These are phyloP conservation scores for Lyophyllum atratum DNA, from an alignment of 768 basidiomycete genomes.

Conservation along the genomic window DNA sequence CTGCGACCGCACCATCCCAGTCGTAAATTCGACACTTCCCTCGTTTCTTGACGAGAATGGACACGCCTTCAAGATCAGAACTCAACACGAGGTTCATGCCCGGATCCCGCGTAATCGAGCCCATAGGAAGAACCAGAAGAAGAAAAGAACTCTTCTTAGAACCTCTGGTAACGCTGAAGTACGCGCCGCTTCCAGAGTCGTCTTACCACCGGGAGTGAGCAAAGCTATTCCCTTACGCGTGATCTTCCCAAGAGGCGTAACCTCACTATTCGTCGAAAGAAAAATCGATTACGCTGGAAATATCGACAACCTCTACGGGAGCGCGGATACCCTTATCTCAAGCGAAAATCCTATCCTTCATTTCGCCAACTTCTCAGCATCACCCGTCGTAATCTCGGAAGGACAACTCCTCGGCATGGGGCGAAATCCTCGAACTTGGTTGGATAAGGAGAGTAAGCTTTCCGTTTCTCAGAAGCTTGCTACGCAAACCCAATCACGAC, in stretches of 20 bases:
- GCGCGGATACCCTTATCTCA: too few relatives aligned
- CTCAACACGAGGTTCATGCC: neutral
- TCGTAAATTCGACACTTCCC: too few relatives aligned
- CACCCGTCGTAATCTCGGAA: too few relatives aligned
- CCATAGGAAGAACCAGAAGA: neutral
- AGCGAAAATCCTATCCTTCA: too few relatives aligned
- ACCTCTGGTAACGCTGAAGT: neutral
- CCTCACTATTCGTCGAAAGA: constrained; percentile 19
- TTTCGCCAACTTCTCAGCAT: too few relatives aligned
- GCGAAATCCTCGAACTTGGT: constrained; percentile 11
- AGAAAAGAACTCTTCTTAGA: neutral
- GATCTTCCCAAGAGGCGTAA: too few relatives aligned
- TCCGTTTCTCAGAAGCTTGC: neutral
- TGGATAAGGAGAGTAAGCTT: constrained; percentile 10
- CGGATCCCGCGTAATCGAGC: neutral
- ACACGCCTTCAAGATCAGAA: neutral
- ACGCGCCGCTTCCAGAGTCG: neutral
- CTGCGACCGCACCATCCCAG: too few relatives aligned
- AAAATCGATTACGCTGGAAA: constrained; percentile 4
- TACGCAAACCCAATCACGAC: neutral
- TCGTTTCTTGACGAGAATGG: too few relatives aligned
- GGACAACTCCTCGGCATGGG: constrained; percentile 18
- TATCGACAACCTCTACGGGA: constrained; percentile 1
- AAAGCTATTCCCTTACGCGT: too few relatives aligned
- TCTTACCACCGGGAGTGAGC: constrained; percentile 16